phyloP scores from a whole-genome alignment of 2,329 filamentous ascomycete genomes.

The Alternaria ethzedia region DNA sequence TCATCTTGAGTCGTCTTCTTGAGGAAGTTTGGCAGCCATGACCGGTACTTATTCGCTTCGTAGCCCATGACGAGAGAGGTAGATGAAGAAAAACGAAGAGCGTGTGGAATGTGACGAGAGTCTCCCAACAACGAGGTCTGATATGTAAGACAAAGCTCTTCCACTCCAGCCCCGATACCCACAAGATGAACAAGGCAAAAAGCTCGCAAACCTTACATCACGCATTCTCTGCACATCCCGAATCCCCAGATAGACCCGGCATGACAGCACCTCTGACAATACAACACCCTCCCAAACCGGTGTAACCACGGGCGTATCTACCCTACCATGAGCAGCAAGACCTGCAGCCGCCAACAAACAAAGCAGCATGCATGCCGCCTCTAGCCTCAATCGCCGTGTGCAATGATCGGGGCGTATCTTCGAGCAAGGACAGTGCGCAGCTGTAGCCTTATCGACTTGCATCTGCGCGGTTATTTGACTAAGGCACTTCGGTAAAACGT shows the following conservation, averaged over 20 bases:
- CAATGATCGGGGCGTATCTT: constrained; percentile 14
- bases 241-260: constrained; percentile 23
- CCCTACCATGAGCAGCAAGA: constrained; percentile 12
- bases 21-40: constrained; percentile 42
- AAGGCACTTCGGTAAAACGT: constrained; percentile 41
- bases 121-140: background rate
- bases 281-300: constrained; percentile 24
- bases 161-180: background rate
- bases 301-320: constrained; percentile 19
- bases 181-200: constrained; percentile 7
- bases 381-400: constrained; percentile 26
- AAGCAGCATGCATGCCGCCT: constrained; percentile 25
- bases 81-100: background rate
- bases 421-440: constrained; percentile 24
- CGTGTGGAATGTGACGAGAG: background rate
- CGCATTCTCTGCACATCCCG: constrained; percentile 8
- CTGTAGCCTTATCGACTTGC: constrained; percentile 45
- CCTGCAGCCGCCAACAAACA: constrained; percentile 22
- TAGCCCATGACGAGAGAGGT: constrained; percentile 28
- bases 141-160: constrained; percentile 1
- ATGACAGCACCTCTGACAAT: constrained; percentile 34
- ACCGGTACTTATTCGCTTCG: constrained; percentile 22
- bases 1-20: constrained; percentile 24
- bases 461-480: constrained; percentile 35
- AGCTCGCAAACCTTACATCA: constrained; percentile 18